phyloP scores from a whole-genome alignment of 495 filamentous ascomycete genomes.

The Aspergillus affinis region DNA sequence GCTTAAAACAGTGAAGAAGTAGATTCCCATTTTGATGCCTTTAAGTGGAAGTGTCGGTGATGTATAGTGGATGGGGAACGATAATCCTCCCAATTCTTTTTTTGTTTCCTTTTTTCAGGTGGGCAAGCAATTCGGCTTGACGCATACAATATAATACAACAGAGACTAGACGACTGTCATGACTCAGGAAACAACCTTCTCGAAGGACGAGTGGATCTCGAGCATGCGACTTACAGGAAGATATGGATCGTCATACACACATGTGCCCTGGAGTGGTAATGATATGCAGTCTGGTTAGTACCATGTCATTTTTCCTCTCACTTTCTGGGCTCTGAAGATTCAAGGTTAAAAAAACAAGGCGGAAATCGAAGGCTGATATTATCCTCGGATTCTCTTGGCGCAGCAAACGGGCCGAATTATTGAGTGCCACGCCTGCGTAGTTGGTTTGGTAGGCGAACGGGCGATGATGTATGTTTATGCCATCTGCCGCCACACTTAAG shows the following conservation, averaged over 20 bases:
- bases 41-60: not conserved
- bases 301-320: not conserved
- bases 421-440: conserved; percentile 1
- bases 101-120: not conserved
- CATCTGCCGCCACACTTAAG: not conserved
- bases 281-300: not conserved
- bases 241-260: not conserved
- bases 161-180: not conserved
- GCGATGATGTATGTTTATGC: not conserved
- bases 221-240: conserved; percentile 4
- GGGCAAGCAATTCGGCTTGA: not conserved
- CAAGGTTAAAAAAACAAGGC: not conserved
- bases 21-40: conserved; percentile 6
- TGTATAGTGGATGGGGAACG: not conserved
- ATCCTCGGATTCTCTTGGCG: not conserved
- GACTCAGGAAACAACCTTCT: conserved; percentile 5
- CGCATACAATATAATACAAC: not conserved
- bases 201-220: not conserved
- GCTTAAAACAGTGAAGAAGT: conserved; percentile 1
- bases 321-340: not conserved
- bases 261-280: not conserved
- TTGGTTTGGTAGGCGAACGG: not conserved
- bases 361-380: not conserved
- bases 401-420: not conserved
- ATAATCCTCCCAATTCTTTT: not conserved